Evolutionary conservation across 2,329 filamentous ascomycete genomes (phyloP).

Genomic region (Scedosporium boydii): DNA sequence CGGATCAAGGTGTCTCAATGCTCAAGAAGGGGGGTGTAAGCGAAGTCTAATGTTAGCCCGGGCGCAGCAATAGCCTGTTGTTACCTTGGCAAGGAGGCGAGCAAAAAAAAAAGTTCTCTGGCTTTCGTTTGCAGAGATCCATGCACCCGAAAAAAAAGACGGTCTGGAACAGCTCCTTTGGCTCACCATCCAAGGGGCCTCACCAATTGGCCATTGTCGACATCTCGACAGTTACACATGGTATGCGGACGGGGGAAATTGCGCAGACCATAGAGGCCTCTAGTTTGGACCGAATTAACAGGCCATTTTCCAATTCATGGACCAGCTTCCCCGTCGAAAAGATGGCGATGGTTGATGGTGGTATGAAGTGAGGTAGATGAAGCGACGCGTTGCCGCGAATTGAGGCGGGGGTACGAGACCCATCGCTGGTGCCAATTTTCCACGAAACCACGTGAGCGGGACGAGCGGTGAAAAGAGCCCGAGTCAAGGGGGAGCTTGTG

Average conservation of each 20-base stretch:
- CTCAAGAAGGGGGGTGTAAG: too few species aligned
- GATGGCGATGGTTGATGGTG: conserved; percentile 17
- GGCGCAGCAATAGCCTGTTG: not conserved
- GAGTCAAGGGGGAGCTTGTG: not conserved
- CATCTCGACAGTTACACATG: not conserved
- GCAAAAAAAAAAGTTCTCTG: conserved; percentile 1
- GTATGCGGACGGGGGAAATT: not conserved
- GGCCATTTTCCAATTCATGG: not conserved
- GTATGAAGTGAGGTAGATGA: conserved; percentile 28
- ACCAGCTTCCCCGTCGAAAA: not conserved
- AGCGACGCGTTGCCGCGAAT: conserved; percentile 30
- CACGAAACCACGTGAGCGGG: conserved; percentile 34
- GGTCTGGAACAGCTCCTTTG: not conserved
- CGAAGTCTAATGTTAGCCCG: not conserved
- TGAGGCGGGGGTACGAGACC: conserved; percentile 9
- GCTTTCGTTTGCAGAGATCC: not conserved
- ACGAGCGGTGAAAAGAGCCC: not conserved
- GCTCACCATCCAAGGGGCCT: not conserved
- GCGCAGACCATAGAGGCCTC: not conserved
- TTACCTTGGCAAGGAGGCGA: conserved; percentile 4
- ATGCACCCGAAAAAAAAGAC: not conserved
- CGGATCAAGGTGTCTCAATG: too few species aligned
- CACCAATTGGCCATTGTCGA: not conserved
- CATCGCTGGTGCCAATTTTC: conserved; percentile 16
- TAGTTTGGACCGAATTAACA: not conserved